These are phyloP conservation scores for Calonectria montana DNA, from an alignment of 2,329 filamentous ascomycete species.

Conservation along the genomic window DNA sequence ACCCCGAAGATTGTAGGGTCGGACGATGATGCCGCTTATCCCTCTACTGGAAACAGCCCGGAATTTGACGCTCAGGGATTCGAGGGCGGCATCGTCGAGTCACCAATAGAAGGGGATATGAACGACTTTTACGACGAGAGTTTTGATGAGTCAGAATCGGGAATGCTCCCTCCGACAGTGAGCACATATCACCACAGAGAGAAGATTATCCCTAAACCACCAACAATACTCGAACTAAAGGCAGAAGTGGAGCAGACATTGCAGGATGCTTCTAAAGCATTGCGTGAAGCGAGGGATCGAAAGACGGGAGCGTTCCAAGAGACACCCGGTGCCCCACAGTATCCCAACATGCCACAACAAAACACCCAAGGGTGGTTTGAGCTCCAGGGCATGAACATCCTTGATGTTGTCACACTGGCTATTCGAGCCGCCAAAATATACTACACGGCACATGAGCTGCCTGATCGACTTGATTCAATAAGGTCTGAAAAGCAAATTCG, in stretches of 20 bases:
- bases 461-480: constrained; percentile 86
- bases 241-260: constrained; percentile 74
- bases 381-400: constrained; percentile 89
- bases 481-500: constrained; percentile 89
- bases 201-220: constrained; percentile 84
- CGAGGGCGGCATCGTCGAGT: constrained; percentile 57
- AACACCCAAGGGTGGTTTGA: constrained; percentile 80
- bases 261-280: constrained; percentile 73
- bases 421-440: constrained; percentile 96
- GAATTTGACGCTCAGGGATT: constrained; percentile 59
- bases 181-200: constrained; percentile 94
- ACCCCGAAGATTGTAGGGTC: constrained; percentile 55
- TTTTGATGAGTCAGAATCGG: constrained; percentile 73
- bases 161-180: constrained; percentile 95
- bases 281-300: constrained; percentile 67
- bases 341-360: constrained; percentile 56
- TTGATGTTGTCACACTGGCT: constrained; percentile 94
- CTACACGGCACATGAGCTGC: constrained; percentile 91
- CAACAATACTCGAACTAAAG: constrained; percentile 84
- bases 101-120: constrained; percentile 59
- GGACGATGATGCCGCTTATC: constrained; percentile 70
- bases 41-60: constrained; percentile 69
- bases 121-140: constrained; percentile 65
- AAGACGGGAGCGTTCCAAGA: constrained; percentile 47
- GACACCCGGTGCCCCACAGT: constrained; percentile 42